Base-by-base conservation (phyloP, 441 rosid species). In the Arabidopsis lyrata region DNA sequence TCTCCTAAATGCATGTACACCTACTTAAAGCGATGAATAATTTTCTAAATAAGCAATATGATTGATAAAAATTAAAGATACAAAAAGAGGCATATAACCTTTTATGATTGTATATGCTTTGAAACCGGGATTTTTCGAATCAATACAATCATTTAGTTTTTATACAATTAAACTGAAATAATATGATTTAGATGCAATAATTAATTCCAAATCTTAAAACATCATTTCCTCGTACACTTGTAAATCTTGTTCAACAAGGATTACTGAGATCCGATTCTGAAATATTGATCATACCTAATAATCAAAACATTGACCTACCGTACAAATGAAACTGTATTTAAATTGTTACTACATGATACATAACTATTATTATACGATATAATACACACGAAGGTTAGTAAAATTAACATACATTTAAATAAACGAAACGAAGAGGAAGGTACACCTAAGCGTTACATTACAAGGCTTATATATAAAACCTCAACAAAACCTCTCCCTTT, bases 391-490 rank as follows among this genome's bases (percentile, higher is more conserved):
- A 76, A 39, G 36, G 47, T 56, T 49, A 63, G 75, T 48, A 65
- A 72, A 18, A 59, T 5, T 39, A 32, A 67, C 6, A 4, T 0
- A 38, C 70, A 61, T 39, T 52, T 42, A 12, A 70, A 54, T 12
- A 54, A n/a, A 22, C 20, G 45, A 63, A 50, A 48, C 20, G 11
- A 75, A 39, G 54, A 70, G 61, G 80, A 76, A 76, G 80, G 54
- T 76, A 70, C 75, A 70, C 75, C 61, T 55, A 36, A 38, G 8
- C 45, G 48, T 66, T 53, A 63, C 70, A 63, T 63, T 38, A 12
- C 18, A 54, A 63, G 4, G 18, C 61, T 38, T 76, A 35, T 63
- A 76, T 62, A 75, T 76, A 76, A 66, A 75, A 55, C 57, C 69
- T 53, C 65, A 49, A 38, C 47, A 56, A 66, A 70, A 49, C 64